phyloP scores from a whole-genome alignment of 805 yeast genomes.

The Wickerhamomyces rabaulensis region DNA sequence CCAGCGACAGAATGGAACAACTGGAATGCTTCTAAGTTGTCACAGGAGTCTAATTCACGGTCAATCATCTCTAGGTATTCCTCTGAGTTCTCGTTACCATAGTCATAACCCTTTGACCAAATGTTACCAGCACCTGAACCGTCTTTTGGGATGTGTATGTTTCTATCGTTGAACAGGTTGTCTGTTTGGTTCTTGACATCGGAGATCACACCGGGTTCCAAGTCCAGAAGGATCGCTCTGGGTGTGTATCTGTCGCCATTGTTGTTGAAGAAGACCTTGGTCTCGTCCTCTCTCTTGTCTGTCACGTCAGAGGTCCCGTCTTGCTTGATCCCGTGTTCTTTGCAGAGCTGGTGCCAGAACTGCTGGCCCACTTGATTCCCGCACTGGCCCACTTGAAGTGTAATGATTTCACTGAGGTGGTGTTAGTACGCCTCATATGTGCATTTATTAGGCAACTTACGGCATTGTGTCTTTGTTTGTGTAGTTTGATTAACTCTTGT shows the following conservation, averaged over 20 bases:
- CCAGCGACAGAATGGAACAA: conserved; percentile 94
- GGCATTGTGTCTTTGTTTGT: conserved; percentile 1
- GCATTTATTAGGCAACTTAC: too few species aligned
- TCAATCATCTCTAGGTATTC: conserved; percentile 79
- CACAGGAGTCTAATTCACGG: conserved; percentile 86
- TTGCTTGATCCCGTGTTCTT: conserved; percentile 72
- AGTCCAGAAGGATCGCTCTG: conserved; percentile 75
- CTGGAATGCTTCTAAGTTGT: conserved; percentile 86
- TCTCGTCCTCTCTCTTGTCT: conserved; percentile 54
- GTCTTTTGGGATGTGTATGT: conserved; percentile 68
- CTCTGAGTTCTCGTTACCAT: conserved; percentile 65
- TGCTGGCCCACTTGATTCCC: conserved; percentile 94
- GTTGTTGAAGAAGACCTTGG: conserved; percentile 77
- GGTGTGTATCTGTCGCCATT: conserved; percentile 83
- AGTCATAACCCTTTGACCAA: conserved; percentile 87
- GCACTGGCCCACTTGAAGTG: conserved; percentile 85
- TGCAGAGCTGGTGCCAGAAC: conserved; percentile 86
- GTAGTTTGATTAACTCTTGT: too few species aligned
- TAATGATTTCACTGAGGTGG: conserved; percentile 49
- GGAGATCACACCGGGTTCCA: conserved; percentile 85
- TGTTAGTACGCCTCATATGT: too few species aligned
- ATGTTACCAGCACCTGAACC: conserved; percentile 96
- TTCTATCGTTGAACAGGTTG: conserved; percentile 77
- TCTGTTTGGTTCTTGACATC: conserved; percentile 49
- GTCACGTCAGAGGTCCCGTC: conserved; percentile 27